phyloP scores from a whole-genome alignment of 106 monocot genomes.

The Dendrobium catenatum region DNA sequence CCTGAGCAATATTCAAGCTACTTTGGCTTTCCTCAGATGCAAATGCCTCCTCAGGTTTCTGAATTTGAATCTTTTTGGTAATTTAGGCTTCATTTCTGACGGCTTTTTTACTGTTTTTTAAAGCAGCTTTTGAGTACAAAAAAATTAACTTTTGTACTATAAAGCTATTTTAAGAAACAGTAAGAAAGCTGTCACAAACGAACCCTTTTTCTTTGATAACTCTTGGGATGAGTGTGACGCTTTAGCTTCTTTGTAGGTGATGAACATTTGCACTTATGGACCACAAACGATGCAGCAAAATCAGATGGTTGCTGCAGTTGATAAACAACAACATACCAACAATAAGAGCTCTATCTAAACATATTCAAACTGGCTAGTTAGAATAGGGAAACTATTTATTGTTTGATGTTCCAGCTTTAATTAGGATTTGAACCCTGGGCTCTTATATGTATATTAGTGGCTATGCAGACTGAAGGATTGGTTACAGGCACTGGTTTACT shows the following conservation, averaged over 20 bases:
- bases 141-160: no score
- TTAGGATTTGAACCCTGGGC: neutral
- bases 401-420: neutral
- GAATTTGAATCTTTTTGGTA: neutral
- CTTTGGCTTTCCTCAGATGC: slow-evolving; percentile 27
- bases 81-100: no score
- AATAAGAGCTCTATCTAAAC: slow-evolving; percentile 16
- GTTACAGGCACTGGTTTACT: neutral
- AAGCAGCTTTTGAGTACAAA: no score
- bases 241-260: slow-evolving; percentile 18
- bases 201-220: neutral
- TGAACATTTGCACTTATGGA: slow-evolving; percentile 31
- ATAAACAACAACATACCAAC: slow-evolving; percentile 6
- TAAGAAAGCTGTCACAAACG: no score
- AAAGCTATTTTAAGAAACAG: no score
- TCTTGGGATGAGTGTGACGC: neutral
- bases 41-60: slow-evolving; percentile 17
- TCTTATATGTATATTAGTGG: neutral
- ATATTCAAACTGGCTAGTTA: slow-evolving; percentile 6
- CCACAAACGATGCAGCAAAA: slow-evolving; percentile 35
- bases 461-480: neutral
- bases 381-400: slow-evolving; percentile 5
- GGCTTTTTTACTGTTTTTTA: no score
- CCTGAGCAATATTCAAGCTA: slow-evolving; percentile 34
- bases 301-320: slow-evolving; percentile 14